phyloP scores from a whole-genome alignment of 768 basidiomycete species.

The Sarcodon sp. region DNA sequence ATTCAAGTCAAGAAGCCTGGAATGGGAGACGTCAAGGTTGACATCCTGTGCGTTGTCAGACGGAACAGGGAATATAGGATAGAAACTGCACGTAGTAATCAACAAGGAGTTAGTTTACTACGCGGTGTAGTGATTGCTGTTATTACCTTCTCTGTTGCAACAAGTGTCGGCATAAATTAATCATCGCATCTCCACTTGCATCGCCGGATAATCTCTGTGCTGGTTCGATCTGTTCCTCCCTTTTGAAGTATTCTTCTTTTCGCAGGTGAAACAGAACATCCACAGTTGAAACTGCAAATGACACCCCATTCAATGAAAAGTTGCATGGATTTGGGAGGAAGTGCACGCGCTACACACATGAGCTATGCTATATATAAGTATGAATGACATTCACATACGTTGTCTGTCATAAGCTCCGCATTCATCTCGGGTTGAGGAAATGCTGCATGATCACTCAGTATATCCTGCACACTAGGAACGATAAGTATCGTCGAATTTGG shows the following conservation, averaged over 20 bases:
- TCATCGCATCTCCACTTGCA: constrained; percentile 58
- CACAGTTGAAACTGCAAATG: constrained; percentile 70
- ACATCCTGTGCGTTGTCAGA: constrained; percentile 62
- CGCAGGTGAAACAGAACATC: constrained; percentile 85
- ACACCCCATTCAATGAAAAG: constrained; percentile 76
- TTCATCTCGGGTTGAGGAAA: constrained; percentile 71
- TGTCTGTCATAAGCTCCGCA: constrained; percentile 28
- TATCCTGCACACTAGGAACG: constrained; percentile 73
- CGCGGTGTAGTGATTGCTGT: neutral
- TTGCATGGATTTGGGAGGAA: constrained; percentile 79
- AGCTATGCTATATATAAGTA: neutral
- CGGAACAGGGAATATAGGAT: constrained; percentile 88
- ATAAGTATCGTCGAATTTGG: constrained; percentile 66
- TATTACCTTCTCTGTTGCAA: constrained; percentile 76
- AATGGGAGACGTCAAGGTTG: constrained; percentile 84
- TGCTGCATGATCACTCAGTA: constrained; percentile 66
- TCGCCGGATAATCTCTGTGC: constrained; percentile 32
- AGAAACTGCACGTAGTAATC: constrained; percentile 50
- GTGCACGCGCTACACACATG: constrained; percentile 45
- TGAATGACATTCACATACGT: constrained; percentile 26
- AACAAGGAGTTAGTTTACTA: constrained; percentile 1
- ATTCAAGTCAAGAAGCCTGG: constrained; percentile 27
- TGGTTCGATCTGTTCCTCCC: constrained; percentile 37
- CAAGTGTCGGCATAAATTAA: constrained; percentile 64
- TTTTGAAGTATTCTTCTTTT: constrained; percentile 68